Evolutionary conservation across 805 yeast species (phyloP), one percentile per base, ranked within the genome.

Genomic region (Kazachstania bromeliacearum): DNA sequence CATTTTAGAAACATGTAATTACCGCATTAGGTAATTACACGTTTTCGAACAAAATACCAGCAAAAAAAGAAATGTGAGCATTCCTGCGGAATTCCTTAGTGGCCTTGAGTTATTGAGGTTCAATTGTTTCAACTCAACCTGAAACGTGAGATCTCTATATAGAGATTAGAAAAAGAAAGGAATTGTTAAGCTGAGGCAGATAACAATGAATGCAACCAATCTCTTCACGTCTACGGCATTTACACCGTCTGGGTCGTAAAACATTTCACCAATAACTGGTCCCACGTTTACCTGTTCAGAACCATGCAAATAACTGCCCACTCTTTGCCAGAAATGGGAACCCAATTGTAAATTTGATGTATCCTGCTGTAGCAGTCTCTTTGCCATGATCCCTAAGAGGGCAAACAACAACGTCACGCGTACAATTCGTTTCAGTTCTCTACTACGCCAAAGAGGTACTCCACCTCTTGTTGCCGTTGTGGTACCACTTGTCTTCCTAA

Each of bases 201-300:
- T 3, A 5, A 41, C 17, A 17, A 47, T 12, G 34, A 48, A 44
- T 12, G 38, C 35, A 28, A 47, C 19, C 24, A 50, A 18, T 17
- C 53, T 33, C 17, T 35, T 24, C 7, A 35, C 34, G 30, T 48
- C 41, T n/a, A 51, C 41, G 1, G 53, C 47, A 21, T 57, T 55
- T 3, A 50, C 43, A 35, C 49, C 57, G 13, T 9, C 20, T n/a
- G 37, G 21, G 16, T 44, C 45, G 12, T 55, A 51, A 18, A 50
- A 46, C 18, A 42, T 43, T 24, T 41, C 36, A 1, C 46, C 33
- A 5, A 48, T 37, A 13, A 46, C 42, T 9, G 32, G 35, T n/a
- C 29, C 9, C 10, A 16, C 12, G 12, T 25, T 20, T 6, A 8
- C 12, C 25, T 22, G 10, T 8, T 22, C 25, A 12, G 25, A 22